phyloP scores from a whole-genome alignment of 1,284 basidiomycete genomes.

The Caloboletus firmus region DNA sequence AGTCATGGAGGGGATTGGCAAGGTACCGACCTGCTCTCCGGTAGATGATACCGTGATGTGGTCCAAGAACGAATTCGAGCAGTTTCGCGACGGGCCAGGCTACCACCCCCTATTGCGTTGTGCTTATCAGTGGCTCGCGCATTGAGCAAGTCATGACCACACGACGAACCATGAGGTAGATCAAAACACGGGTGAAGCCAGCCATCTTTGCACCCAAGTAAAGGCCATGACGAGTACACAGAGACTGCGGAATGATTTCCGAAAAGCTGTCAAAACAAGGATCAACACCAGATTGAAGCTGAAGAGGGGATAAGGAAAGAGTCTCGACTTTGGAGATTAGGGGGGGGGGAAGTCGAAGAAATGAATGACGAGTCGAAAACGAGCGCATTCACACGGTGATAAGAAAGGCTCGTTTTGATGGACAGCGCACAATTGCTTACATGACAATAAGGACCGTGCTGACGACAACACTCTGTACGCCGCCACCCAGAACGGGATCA shows the following conservation, averaged over 20 bases:
- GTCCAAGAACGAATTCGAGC: conserved; percentile 62
- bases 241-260: conserved; percentile 89
- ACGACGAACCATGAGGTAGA: conserved; percentile 63
- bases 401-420: background rate
- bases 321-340: background rate
- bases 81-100: conserved; percentile 81
- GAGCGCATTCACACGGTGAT: background rate
- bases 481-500: conserved; percentile 85
- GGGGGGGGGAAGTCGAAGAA: background rate
- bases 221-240: conserved; percentile 91
- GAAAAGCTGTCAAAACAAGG: conserved; percentile 55
- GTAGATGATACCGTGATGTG: conserved; percentile 63
- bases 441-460: conserved; percentile 87
- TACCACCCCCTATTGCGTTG: conserved; percentile 56
- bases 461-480: conserved; percentile 76
- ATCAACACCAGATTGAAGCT: background rate
- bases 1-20: background rate
- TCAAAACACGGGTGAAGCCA: conserved; percentile 68
- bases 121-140: background rate
- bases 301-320: background rate
- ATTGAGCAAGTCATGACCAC: background rate
- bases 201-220: conserved; percentile 91
- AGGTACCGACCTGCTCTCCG: conserved; percentile 40
- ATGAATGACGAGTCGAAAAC: background rate
- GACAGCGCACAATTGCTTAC: conserved; percentile 47